Evolutionary conservation across 805 yeast species (phyloP), one percentile per base, ranked within the genome.

Genomic region (Isabelozyma rhagii): DNA sequence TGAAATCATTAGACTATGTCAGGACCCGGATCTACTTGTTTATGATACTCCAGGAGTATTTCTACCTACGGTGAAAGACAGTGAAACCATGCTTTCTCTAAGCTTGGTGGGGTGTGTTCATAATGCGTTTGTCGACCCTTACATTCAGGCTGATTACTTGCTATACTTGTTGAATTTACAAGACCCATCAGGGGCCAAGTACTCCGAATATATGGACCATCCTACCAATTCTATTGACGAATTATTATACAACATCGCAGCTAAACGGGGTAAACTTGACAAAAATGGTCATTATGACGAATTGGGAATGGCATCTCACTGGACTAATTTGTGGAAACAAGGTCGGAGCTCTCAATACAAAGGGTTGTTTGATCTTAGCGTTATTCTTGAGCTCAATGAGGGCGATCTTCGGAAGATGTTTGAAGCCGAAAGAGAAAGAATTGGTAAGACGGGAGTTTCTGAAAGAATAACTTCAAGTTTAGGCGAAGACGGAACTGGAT

Each of bases 1-100:
- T 47, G 93, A 87, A 53, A 75, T 85, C 47, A 88, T 94, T 38
- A 71, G 85, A 48, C 74, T 94, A 11, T 69, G 77, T 41, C 66
- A 71, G 9, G 75, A 75, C 28, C 92, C 94, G 0, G 83, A 81
- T 34, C 78, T 93, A 2, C 77, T 82, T 51, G 72, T 92, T 7
- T 82, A 87, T 57, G 99, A 94, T 63, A 88, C 97, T 0, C 99
- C 99, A 0, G 99, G 99, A 1, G 92, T 94, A 4, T 82, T 89
- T 50, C 67, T 90, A 10, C 98, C 99, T 0, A 81, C 82, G 17
- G 87, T 84, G 8, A 77, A 78, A 44, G 78, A 79, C 52, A 64
- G 78, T 3, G 82, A 83, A 53, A 82, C 90, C 1, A 89, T 92
- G 94, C 70, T 93, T 21, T 79, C 84, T 2, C 72, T 92, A 39